phyloP scores from a whole-genome alignment of 495 filamentous ascomycete species.

The Penicillium pancosmium region DNA sequence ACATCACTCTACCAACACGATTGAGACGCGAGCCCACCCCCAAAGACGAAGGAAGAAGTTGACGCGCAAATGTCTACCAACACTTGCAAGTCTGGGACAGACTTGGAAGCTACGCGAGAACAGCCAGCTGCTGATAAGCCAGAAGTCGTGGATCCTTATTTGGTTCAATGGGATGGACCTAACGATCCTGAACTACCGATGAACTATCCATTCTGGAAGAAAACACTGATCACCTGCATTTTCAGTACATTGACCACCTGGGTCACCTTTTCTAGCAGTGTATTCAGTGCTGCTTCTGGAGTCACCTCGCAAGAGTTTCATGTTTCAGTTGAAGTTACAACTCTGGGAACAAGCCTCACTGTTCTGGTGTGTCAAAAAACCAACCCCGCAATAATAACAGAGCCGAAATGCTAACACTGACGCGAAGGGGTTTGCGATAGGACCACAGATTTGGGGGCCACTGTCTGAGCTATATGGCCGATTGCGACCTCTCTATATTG shows the following conservation, averaged over 20 bases:
- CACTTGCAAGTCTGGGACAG: neutral
- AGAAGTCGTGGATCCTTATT: slow-evolving; percentile 1
- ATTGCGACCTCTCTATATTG: slow-evolving; percentile 53
- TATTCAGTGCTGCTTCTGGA: slow-evolving; percentile 48
- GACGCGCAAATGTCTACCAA: neutral
- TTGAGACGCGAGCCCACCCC: neutral
- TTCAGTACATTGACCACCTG: slow-evolving; percentile 49
- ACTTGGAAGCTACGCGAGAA: neutral
- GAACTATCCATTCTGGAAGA: slow-evolving; percentile 60
- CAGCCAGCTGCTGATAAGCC: neutral
- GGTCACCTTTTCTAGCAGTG: slow-evolving; percentile 50
- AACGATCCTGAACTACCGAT: slow-evolving; percentile 61
- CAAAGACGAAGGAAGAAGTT: neutral
- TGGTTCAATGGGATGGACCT: slow-evolving; percentile 5
- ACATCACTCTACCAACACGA: neutral
- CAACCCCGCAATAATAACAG: neutral
- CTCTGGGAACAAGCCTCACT: slow-evolving; percentile 49
- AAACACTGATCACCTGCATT: slow-evolving; percentile 61
- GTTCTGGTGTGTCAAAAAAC: slow-evolving; percentile 29
- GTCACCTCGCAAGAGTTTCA: slow-evolving; percentile 42
- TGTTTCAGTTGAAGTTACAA: slow-evolving; percentile 47
- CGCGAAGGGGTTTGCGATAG: slow-evolving; percentile 39
- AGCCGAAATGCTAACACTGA: neutral
- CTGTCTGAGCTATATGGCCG: slow-evolving; percentile 78
- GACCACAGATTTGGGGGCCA: slow-evolving; percentile 59